Evolutionary conservation across 306 rosid genomes (phyloP).

Genomic region (Medicago ruthenica): DNA sequence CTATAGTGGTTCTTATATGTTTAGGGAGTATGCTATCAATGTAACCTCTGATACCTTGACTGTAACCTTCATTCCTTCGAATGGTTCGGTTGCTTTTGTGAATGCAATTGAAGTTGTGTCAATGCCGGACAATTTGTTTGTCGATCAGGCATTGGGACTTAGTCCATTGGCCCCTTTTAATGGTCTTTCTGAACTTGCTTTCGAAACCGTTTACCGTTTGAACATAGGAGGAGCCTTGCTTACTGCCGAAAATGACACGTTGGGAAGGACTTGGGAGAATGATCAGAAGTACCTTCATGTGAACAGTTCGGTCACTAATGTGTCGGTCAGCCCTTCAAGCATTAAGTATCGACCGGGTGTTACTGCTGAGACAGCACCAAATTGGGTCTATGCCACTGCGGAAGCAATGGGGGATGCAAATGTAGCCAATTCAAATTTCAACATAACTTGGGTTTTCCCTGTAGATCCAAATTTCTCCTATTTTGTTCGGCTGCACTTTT

Average conservation of each 20-base stretch:
- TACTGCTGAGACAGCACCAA: conserved; percentile 82
- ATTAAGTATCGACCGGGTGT: conserved; percentile 62
- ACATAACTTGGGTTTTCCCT: conserved; percentile 85
- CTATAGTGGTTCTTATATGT: conserved; percentile 73
- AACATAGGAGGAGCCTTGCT: conserved; percentile 89
- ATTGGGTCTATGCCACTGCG: conserved; percentile 90
- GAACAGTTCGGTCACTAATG: conserved; percentile 72
- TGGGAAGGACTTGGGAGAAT: conserved; percentile 92
- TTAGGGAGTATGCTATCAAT: conserved; percentile 83
- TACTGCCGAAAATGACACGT: conserved; percentile 79
- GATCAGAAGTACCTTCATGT: conserved; percentile 82
- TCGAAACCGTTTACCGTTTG: conserved; percentile 84
- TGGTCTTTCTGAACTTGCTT: conserved; percentile 70
- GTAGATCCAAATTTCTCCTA: conserved; percentile 76
- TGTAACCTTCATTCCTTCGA: conserved; percentile 72
- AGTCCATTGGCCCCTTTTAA: conserved; percentile 65
- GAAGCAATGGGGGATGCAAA: conserved; percentile 80
- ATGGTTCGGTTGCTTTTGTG: conserved; percentile 76
- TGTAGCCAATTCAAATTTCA: conserved; percentile 74
- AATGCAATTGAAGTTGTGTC: conserved; percentile 96
- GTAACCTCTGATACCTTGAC: conserved; percentile 68
- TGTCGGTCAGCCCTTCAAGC: conserved; percentile 61
- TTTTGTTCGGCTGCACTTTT: conserved; percentile 80
- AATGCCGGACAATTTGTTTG: conserved; percentile 70
- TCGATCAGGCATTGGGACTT: conserved; percentile 76